phyloP scores from a whole-genome alignment of 177 flowering plant species.

The Vitis hybrid region DNA sequence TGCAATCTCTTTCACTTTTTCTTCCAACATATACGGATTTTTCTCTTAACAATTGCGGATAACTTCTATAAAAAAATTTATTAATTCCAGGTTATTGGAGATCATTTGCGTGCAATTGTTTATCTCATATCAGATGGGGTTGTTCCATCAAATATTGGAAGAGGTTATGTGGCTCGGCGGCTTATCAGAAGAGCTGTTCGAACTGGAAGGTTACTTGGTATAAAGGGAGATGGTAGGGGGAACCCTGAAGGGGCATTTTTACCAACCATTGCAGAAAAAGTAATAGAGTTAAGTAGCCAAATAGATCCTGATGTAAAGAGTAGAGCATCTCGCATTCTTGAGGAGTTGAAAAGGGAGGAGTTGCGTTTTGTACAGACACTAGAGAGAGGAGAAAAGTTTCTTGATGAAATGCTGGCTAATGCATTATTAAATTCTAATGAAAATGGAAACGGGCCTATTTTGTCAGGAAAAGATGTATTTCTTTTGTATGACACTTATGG shows the following conservation, averaged over 20 bases:
- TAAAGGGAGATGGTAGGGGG: constrained; percentile 63
- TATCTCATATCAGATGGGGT: constrained; percentile 96
- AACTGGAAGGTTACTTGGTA: constrained; percentile 83
- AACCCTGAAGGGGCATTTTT: constrained; percentile 72
- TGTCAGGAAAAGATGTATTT: constrained; percentile 88
- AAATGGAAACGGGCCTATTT: constrained; percentile 47
- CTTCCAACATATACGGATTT: background rate
- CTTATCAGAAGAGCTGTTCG: constrained; percentile 89
- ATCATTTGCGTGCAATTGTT: constrained; percentile 89
- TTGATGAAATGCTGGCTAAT: constrained; percentile 69
- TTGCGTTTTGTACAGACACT: constrained; percentile 81
- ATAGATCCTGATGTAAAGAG: constrained; percentile 70
- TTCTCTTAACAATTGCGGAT: background rate
- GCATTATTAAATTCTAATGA: constrained; percentile 43
- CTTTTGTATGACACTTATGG: constrained; percentile 90
- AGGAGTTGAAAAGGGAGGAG: constrained; percentile 87
- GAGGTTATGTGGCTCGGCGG: constrained; percentile 92
- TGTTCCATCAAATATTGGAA: constrained; percentile 90
- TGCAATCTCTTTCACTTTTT: background rate
- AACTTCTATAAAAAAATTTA: background rate
- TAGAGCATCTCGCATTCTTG: constrained; percentile 60
- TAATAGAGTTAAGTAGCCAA: constrained; percentile 64
- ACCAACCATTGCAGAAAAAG: constrained; percentile 73
- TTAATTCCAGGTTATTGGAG: constrained; percentile 74
- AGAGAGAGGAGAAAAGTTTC: constrained; percentile 92